Evolutionary conservation across 257 asterid species (phyloP).

Genomic region (Nicotiana tomentosiformis): DNA sequence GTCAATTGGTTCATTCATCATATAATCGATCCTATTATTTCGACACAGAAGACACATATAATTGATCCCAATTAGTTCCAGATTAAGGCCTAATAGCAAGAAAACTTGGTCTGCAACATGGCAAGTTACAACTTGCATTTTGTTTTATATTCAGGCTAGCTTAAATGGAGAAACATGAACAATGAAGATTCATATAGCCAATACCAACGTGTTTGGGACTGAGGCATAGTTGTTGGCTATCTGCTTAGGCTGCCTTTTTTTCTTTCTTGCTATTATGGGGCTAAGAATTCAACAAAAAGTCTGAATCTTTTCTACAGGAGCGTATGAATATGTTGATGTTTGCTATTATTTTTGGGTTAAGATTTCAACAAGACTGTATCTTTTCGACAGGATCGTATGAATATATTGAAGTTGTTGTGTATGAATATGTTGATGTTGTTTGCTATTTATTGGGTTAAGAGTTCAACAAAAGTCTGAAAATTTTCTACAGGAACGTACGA

Average conservation of each 20-base stretch:
- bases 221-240: no score
- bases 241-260: background rate
- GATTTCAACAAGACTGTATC: background rate
- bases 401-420: constrained; percentile 58
- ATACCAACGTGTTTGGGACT: no score
- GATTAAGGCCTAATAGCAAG: background rate
- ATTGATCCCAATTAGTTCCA: background rate
- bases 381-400: constrained; percentile 55
- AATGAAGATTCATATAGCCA: no score
- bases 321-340: constrained; percentile 72
- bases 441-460: background rate
- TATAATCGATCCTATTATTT: background rate
- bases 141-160: no score
- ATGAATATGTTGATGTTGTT: no score
- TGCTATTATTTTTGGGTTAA: background rate
- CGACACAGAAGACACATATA: background rate
- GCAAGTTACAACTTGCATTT: no score
- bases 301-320: constrained; percentile 36
- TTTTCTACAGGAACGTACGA: constrained; percentile 58
- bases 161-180: no score
- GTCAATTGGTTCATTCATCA: no score
- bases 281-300: background rate
- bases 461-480: background rate
- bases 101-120: background rate
- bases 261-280: background rate